Conservation (phyloP, 2,329 filamentous ascomycete genomes). For the Elsinoe necatrix region DNA sequence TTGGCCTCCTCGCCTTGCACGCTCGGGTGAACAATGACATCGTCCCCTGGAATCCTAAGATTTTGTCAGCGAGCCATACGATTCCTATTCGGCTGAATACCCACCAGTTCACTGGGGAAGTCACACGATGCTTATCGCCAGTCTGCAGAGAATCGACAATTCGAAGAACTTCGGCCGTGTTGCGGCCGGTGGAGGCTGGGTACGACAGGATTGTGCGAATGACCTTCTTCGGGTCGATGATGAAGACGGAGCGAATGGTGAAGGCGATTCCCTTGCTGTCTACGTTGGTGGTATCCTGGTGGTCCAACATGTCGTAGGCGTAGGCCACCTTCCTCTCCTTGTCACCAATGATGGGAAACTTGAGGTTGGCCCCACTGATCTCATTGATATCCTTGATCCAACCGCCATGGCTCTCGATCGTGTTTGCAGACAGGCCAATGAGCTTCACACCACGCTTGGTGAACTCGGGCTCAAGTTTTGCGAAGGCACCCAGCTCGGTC, state of each 20-base stretch:
- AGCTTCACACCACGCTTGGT: constrained; percentile 54
- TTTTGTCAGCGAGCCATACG: background rate
- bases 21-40: constrained; percentile 54
- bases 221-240: constrained; percentile 57
- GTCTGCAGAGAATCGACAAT: constrained; percentile 46
- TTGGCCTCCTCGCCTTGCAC: constrained; percentile 52
- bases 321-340: constrained; percentile 46
- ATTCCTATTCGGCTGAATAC: background rate
- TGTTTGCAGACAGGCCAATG: constrained; percentile 49
- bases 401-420: constrained; percentile 57
- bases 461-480: constrained; percentile 57
- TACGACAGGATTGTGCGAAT: constrained; percentile 56
- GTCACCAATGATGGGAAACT: constrained; percentile 47
- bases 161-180: constrained; percentile 46
- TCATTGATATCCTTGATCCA: constrained; percentile 74
- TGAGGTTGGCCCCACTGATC: constrained; percentile 38
- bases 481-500: constrained; percentile 55
- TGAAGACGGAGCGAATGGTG: constrained; percentile 57
- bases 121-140: constrained; percentile 52
- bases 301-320: constrained; percentile 46
- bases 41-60: constrained; percentile 32
- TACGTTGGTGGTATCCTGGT: constrained; percentile 51
- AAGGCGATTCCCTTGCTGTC: constrained; percentile 50
- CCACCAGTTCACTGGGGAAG: constrained; percentile 55
- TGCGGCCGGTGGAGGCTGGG: constrained; percentile 52